A percentile compares a stretch with the other conserved stretches of the same genome.
These are phyloP conservation scores for Penicillium lividum DNA, from an alignment of 495 filamentous ascomycete genomes.

Conservation along the genomic window DNA sequence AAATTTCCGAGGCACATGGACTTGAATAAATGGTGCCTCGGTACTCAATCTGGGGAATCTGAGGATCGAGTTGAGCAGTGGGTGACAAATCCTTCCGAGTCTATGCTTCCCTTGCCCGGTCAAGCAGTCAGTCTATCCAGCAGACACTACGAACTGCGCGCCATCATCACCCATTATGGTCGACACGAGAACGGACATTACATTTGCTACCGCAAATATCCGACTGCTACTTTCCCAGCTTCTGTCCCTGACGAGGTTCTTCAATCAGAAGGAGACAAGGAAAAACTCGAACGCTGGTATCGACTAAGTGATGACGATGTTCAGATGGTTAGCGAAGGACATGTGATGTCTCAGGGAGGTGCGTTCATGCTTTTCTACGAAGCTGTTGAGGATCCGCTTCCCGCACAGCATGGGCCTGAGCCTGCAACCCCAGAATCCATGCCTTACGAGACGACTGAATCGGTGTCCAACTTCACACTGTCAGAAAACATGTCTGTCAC, in stretches of 20 bases:
- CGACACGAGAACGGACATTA: slow-evolving; percentile 96
- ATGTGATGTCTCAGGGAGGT: slow-evolving; percentile 74
- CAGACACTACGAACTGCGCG: slow-evolving; percentile 77
- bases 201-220: slow-evolving; percentile 78
- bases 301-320: slow-evolving; percentile 85
- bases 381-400: slow-evolving; percentile 25
- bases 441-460: slow-evolving; percentile 20
- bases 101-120: slow-evolving; percentile 62
- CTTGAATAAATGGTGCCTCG: slow-evolving; percentile 76
- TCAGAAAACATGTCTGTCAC: slow-evolving; percentile 35
- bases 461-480: slow-evolving; percentile 25
- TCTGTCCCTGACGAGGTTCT: slow-evolving; percentile 38
- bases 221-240: slow-evolving; percentile 37
- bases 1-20: slow-evolving; percentile 72
- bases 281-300: slow-evolving; percentile 66
- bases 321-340: slow-evolving; percentile 66
- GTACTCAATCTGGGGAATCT: slow-evolving; percentile 38
- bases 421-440: slow-evolving; percentile 1
- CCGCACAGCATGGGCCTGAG: neutral
- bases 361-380: slow-evolving; percentile 99
- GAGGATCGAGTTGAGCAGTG: slow-evolving; percentile 59
- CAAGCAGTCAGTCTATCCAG: slow-evolving; percentile 37
- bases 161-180: slow-evolving; percentile 86
- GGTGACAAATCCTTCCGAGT: slow-evolving; percentile 61
- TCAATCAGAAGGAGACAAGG: slow-evolving; percentile 39